A percentile compares a stretch with the other conserved stretches of the same genome.
Evolutionary conservation across 805 yeast species (phyloP).

Genomic region (Debaryomyces prosopidis): DNA sequence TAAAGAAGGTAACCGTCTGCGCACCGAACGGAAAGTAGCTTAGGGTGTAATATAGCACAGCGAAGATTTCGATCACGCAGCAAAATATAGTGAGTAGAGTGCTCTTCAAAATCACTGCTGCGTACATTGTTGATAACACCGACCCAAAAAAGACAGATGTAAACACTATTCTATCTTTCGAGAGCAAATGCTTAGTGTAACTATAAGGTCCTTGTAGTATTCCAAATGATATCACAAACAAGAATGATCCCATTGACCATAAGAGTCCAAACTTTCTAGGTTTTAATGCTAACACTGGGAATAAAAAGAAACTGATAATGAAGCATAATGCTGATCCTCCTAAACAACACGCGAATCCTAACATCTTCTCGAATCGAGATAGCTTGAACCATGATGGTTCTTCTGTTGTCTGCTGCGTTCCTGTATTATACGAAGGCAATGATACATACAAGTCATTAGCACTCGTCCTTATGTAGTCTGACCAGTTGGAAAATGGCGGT

Average conservation of each 20-base stretch:
- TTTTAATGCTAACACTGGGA: constrained; percentile 85
- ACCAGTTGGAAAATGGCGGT: constrained; percentile 42
- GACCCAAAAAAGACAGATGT: constrained; percentile 79
- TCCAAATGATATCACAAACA: constrained; percentile 88
- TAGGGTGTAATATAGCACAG: constrained; percentile 86
- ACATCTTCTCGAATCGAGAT: constrained; percentile 75
- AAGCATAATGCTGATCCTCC: constrained; percentile 81
- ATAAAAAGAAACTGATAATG: constrained; percentile 73
- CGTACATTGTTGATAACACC: constrained; percentile 74
- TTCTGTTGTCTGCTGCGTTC: constrained; percentile 30
- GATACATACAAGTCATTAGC: constrained; percentile 62
- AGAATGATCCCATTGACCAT: constrained; percentile 89
- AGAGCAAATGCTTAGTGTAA: constrained; percentile 70
- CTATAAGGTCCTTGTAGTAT: constrained; percentile 89
- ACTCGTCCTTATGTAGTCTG: constrained; percentile 40
- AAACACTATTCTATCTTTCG: constrained; percentile 77
- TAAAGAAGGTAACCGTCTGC: constrained; percentile 58
- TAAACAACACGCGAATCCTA: constrained; percentile 76
- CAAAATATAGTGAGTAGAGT: constrained; percentile 76
- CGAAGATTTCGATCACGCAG: constrained; percentile 74
- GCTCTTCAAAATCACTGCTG: constrained; percentile 65
- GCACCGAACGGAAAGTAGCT: constrained; percentile 97
- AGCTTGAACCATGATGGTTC: constrained; percentile 80
- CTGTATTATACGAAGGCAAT: constrained; percentile 57
- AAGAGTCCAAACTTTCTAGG: constrained; percentile 88